These are phyloP conservation scores for Apophysomyces ossiformis DNA, from an alignment of 371 early-diverging fungal species.

Conservation along the genomic window DNA sequence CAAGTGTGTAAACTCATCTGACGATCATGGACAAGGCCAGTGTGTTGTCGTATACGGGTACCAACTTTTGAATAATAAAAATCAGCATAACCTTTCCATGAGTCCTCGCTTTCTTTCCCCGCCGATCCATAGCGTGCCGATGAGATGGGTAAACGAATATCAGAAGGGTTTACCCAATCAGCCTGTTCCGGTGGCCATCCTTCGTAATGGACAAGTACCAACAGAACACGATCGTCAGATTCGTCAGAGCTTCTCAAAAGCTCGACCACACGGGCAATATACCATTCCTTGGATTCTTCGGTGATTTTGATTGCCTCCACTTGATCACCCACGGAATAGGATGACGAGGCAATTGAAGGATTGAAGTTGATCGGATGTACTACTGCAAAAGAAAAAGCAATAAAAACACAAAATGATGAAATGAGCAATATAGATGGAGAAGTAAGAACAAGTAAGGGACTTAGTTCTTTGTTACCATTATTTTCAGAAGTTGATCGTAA, in stretches of 20 bases:
- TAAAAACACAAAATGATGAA: background rate
- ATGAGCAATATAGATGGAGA: background rate
- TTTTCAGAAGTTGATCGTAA: constrained; percentile 1
- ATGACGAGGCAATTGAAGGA: constrained; percentile 19
- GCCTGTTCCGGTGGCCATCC: constrained; percentile 66
- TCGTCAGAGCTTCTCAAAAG: constrained; percentile 20
- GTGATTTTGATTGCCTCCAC: constrained; percentile 49
- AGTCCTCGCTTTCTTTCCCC: constrained; percentile 54
- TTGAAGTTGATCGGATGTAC: background rate
- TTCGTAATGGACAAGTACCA: constrained; percentile 62
- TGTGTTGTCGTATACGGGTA: constrained; percentile 51
- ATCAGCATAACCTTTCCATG: constrained; percentile 60
- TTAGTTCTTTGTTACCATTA: background rate
- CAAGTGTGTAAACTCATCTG: constrained; percentile 63
- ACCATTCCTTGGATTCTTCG: constrained; percentile 41
- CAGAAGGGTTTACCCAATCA: constrained; percentile 60
- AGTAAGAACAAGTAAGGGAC: background rate
- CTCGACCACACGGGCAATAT: constrained; percentile 47
- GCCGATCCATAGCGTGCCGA: constrained; percentile 49
- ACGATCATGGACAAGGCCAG: constrained; percentile 64
- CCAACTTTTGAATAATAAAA: constrained; percentile 59
- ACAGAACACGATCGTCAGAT: background rate
- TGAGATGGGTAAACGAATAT: constrained; percentile 23
- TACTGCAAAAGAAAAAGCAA: background rate
- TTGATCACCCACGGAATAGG: constrained; percentile 40